phyloP scores from a whole-genome alignment of 768 basidiomycete species.

The Lactarius vividus region DNA sequence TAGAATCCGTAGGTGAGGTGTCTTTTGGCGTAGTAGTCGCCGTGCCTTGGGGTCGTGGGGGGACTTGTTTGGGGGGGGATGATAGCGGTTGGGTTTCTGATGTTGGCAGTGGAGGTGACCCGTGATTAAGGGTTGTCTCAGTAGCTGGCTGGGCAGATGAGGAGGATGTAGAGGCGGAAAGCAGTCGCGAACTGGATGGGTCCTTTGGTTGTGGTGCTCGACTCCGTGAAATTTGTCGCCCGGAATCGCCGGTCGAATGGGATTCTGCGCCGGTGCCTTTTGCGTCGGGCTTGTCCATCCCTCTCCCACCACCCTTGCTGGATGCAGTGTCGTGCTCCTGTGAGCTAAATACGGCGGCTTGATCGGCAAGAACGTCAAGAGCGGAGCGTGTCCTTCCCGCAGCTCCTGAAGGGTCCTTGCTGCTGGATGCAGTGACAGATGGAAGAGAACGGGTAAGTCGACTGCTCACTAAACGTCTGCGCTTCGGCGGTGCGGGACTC shows the following conservation, averaged over 20 bases:
- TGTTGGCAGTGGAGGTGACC: not conserved
- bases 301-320: constrained; percentile 25
- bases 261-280: not conserved
- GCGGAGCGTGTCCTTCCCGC: constrained; percentile 35
- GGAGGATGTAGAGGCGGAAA: not conserved
- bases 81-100: constrained; percentile 1
- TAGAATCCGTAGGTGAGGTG: not conserved
- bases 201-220: not conserved
- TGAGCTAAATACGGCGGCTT: constrained; percentile 52
- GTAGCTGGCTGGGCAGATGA: not conserved
- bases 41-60: not conserved
- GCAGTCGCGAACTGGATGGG: not conserved
- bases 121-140: not conserved
- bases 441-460: constrained; percentile 14
- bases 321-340: constrained; percentile 31
- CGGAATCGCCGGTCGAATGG: constrained; percentile 1
- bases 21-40: not conserved
- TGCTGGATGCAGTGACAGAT: not conserved
- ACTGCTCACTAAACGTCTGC: constrained; percentile 32
- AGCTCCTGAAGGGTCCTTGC: constrained; percentile 10
- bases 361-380: constrained; percentile 71
- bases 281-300: constrained; percentile 13
- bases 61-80: not conserved
- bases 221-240: not conserved
- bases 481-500: constrained; percentile 41